Evolutionary conservation across 345 rosid species (phyloP).

Genomic region (Rubroshorea leprosula): DNA sequence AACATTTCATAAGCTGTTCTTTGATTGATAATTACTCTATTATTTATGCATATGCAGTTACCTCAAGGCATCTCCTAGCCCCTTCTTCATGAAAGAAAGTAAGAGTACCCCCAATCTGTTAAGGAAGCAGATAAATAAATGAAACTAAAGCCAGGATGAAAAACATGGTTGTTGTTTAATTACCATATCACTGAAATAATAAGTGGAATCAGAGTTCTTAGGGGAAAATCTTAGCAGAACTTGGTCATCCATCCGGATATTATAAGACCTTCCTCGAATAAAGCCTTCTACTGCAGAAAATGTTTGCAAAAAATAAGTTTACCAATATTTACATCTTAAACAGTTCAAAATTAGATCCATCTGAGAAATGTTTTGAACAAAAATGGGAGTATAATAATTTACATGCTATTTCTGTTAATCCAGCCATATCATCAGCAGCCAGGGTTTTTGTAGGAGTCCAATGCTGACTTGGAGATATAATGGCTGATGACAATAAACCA

Average conservation of each 20-base stretch:
- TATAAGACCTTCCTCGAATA: slow-evolving; percentile 95
- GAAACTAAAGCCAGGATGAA: slow-evolving; percentile 1
- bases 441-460: slow-evolving; percentile 36
- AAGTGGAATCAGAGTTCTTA: slow-evolving; percentile 78
- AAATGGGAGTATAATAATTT: slow-evolving; percentile 21
- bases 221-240: slow-evolving; percentile 92
- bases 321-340: slow-evolving; percentile 20
- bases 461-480: slow-evolving; percentile 40
- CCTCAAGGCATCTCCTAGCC: slow-evolving; percentile 92
- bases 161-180: neutral
- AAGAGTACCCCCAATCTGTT: slow-evolving; percentile 95
- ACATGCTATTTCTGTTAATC: slow-evolving; percentile 56
- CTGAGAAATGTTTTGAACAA: slow-evolving; percentile 1
- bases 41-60: slow-evolving; percentile 21
- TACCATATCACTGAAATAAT: slow-evolving; percentile 95
- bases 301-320: slow-evolving; percentile 37
- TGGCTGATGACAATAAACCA: slow-evolving; percentile 35
- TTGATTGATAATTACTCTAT: neutral
- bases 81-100: slow-evolving; percentile 90
- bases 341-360: slow-evolving; percentile 11
- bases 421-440: slow-evolving; percentile 35
- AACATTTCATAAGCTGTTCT: slow-evolving; percentile 4
- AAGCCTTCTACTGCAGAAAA: slow-evolving; percentile 90
- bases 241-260: slow-evolving; percentile 88
- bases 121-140: slow-evolving; percentile 18